phyloP scores from a whole-genome alignment of 768 basidiomycete species.

The Artomyces pyxidatus region DNA sequence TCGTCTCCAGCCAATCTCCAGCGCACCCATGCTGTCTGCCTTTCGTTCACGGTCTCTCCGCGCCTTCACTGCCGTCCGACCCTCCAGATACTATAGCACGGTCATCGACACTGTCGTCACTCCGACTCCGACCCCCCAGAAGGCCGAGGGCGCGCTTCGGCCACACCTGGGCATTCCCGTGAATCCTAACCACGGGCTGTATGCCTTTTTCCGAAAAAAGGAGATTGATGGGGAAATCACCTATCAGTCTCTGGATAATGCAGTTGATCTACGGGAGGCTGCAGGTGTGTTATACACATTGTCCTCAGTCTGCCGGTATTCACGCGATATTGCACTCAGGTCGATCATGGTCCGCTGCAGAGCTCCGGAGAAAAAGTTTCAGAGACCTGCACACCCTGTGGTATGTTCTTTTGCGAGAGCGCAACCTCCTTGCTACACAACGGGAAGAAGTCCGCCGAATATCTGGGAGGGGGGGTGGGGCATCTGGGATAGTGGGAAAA shows the following conservation, averaged over 20 bases:
- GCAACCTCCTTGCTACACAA: constrained; percentile 87
- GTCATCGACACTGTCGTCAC: constrained; percentile 1
- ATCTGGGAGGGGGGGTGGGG: constrained; percentile 18
- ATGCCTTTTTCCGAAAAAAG: constrained; percentile 63
- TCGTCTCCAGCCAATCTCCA: background rate
- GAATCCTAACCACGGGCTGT: constrained; percentile 66
- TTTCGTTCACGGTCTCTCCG: constrained; percentile 3
- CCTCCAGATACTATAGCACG: constrained; percentile 8
- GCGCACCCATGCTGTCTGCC: constrained; percentile 7
- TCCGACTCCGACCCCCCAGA: background rate
- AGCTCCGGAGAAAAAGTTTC: constrained; percentile 87
- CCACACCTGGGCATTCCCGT: constrained; percentile 36
- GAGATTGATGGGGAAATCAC: constrained; percentile 39
- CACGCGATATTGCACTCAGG: constrained; percentile 40
- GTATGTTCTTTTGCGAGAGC: constrained; percentile 85
- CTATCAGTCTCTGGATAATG: constrained; percentile 41
- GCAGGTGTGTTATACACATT: constrained; percentile 30
- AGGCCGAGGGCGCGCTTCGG: constrained; percentile 25
- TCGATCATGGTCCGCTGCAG: constrained; percentile 78
- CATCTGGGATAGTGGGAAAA: background rate
- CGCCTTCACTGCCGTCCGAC: background rate
- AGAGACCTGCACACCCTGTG: constrained; percentile 90
- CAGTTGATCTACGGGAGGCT: constrained; percentile 22
- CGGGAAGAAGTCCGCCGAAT: constrained; percentile 61
- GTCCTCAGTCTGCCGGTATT: background rate